phyloP scores from a whole-genome alignment of 2,329 filamentous ascomycete species.

The Exophiala lecanii-corni region DNA sequence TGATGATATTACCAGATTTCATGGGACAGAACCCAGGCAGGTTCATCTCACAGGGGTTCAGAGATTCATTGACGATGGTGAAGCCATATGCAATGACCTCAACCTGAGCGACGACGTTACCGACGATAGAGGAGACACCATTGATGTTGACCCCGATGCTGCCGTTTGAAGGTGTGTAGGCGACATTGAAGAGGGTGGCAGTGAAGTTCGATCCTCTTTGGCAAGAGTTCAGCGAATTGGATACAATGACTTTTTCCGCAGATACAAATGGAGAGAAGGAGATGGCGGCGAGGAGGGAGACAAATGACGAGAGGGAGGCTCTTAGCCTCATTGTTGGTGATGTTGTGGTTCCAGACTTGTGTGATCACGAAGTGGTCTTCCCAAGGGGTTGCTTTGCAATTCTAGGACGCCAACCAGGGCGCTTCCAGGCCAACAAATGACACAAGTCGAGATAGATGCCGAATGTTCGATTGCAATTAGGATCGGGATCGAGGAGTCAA shows the following conservation, averaged over 20 bases:
- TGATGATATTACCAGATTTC: slow-evolving; percentile 74
- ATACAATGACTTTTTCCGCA: slow-evolving; percentile 66
- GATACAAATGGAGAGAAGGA: slow-evolving; percentile 46
- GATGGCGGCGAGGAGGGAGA: slow-evolving; percentile 36
- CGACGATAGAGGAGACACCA: slow-evolving; percentile 77
- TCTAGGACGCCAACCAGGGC: slow-evolving; percentile 20
- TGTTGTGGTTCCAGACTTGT: too few species aligned
- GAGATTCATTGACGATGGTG: slow-evolving; percentile 58
- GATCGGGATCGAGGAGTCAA: too few species aligned
- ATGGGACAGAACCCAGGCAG: slow-evolving; percentile 83
- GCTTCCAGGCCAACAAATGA: slow-evolving; percentile 7
- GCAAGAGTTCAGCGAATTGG: slow-evolving; percentile 79
- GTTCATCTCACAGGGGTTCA: slow-evolving; percentile 70
- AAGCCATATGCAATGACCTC: slow-evolving; percentile 79
- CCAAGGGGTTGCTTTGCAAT: slow-evolving; percentile 2
- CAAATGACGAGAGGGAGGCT: slow-evolving; percentile 18
- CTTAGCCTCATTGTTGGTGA: slow-evolving; percentile 20
- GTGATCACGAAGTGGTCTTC: too few species aligned
- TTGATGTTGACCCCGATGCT: slow-evolving; percentile 70
- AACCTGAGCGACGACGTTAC: slow-evolving; percentile 74
- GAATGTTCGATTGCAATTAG: too few species aligned
- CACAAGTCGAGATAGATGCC: too few species aligned
- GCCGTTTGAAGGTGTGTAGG: slow-evolving; percentile 61
- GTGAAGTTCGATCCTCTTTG: slow-evolving; percentile 80
- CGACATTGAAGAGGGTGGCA: slow-evolving; percentile 80